Conservation (phyloP, 768 basidiomycete species). For the Hygrocybe coccinea region DNA sequence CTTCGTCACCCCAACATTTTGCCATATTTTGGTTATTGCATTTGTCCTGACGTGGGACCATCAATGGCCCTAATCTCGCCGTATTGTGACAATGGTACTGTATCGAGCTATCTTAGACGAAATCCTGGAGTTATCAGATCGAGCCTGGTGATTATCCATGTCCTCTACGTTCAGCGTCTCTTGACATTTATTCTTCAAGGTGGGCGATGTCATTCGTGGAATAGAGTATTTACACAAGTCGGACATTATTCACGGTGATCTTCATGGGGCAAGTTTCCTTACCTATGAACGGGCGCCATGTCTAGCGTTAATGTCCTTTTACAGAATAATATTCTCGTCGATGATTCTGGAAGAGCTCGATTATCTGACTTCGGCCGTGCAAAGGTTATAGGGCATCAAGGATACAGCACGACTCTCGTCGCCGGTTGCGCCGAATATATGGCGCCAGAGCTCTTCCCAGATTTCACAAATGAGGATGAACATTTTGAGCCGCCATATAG, state of each 20-base stretch:
- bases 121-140: neutral
- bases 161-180: neutral
- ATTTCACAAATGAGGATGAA: slow-evolving; percentile 6
- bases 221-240: neutral
- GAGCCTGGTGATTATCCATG: neutral
- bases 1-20: slow-evolving; percentile 5
- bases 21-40: slow-evolving; percentile 1
- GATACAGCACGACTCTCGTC: neutral
- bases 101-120: neutral
- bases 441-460: slow-evolving; percentile 21
- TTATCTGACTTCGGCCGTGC: slow-evolving; percentile 5
- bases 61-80: slow-evolving; percentile 2
- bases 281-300: neutral
- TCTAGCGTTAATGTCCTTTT: neutral
- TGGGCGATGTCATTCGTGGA: slow-evolving; percentile 1
- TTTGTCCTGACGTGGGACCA: neutral
- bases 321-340: slow-evolving; percentile 5
- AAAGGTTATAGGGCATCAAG: neutral
- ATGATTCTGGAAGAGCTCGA: slow-evolving; percentile 2
- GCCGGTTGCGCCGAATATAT: slow-evolving; percentile 25
- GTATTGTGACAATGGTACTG: neutral
- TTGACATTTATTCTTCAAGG: neutral
- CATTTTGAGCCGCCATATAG: slow-evolving; percentile 26
- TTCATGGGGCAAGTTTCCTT: neutral
- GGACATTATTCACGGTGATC: slow-evolving; percentile 2